Evolutionary conservation across 306 rosid species (phyloP), one percentile per base, ranked within the genome.

Genomic region (Cucurbita pepo): DNA sequence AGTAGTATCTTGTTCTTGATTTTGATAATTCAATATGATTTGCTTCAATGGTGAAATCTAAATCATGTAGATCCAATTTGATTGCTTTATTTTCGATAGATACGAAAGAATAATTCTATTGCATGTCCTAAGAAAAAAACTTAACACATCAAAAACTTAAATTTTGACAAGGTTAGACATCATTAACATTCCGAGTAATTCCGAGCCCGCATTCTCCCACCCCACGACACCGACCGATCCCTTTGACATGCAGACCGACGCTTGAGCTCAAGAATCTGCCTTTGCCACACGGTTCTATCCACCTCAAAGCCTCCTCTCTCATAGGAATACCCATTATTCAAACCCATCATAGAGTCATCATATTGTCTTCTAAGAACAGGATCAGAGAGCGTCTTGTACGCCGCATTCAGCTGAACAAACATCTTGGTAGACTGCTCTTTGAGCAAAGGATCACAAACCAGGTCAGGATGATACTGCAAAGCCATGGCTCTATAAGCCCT

Each of bases 401-500:
- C 96, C 0, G 45, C 79, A 22, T 83, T 88, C n/a, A 90, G 77
- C 53, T 67, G 75, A 25, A 83, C 87, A 77, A 90, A 84, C 78
- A 86, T 80, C 79, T 77, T 78, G 0, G 90, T 80, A 0, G 75
- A 77, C 7, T 85, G 86, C 22, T 89, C 91, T 51, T 82, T 85
- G 83, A 56, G 80, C 0, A 73, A 22, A 53, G 85, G 78, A 44
- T 86, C 84, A 48, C 58, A 89, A 25, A 83, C 76, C 1, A 38
- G 67, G 15, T 90, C 91, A 0, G 96, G 96, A 38, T 90, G 96
- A 54, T 86, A 85, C 15, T 25, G 76, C 38, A 81, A 87, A 0
- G 91, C 96, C 91, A 81, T 81, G 36, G 67, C 75, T 74, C 89
- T 79, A 5, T 90, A 88, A 0, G 93, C 93, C 65, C 59, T 85